These are phyloP conservation scores for Rugonectria rugulosa DNA, from an alignment of 2,329 filamentous ascomycete genomes.

Conservation along the genomic window DNA sequence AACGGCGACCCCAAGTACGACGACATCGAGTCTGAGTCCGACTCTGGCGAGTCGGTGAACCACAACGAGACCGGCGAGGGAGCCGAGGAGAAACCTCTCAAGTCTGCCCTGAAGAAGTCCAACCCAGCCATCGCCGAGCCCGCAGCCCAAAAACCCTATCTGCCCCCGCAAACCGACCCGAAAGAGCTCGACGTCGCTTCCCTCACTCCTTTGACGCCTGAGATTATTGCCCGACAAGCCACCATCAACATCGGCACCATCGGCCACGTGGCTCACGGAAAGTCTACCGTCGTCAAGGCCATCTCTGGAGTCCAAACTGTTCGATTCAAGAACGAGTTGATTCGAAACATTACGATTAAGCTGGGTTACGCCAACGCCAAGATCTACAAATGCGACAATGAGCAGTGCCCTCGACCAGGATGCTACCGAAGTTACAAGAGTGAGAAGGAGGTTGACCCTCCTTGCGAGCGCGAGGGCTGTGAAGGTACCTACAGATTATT, in stretches of 20 bases:
- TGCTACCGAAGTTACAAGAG: slow-evolving; percentile 98
- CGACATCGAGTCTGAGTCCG: slow-evolving; percentile 77
- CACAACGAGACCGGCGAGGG: slow-evolving; percentile 66
- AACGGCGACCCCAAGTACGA: slow-evolving; percentile 71
- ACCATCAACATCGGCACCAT: slow-evolving; percentile 99
- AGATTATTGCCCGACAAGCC: slow-evolving; percentile 97
- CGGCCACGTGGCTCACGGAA: slow-evolving; percentile 98
- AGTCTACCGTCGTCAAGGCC: slow-evolving; percentile 98
- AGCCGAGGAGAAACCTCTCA: slow-evolving; percentile 70
- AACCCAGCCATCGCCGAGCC: slow-evolving; percentile 62
- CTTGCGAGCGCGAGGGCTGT: slow-evolving; percentile 94
- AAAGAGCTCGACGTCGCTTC: slow-evolving; percentile 83
- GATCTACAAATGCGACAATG: slow-evolving; percentile 98
- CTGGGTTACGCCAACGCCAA: slow-evolving; percentile 99
- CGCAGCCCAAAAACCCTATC: slow-evolving; percentile 59
- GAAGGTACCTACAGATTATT: slow-evolving; percentile 85
- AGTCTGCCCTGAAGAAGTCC: slow-evolving; percentile 86
- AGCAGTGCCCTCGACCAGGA: slow-evolving; percentile 87
- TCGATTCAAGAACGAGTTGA: slow-evolving; percentile 99
- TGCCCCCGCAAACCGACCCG: slow-evolving; percentile 92
- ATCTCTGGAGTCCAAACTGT: slow-evolving; percentile 99
- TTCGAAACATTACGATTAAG: slow-evolving; percentile 99
- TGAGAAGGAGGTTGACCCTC: slow-evolving; percentile 97
- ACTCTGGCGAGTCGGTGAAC: slow-evolving; percentile 70
- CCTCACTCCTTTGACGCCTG: slow-evolving; percentile 86